These are phyloP conservation scores for Apiotrichum sp. DNA, from an alignment of 1,284 basidiomycete genomes.

Conservation along the genomic window DNA sequence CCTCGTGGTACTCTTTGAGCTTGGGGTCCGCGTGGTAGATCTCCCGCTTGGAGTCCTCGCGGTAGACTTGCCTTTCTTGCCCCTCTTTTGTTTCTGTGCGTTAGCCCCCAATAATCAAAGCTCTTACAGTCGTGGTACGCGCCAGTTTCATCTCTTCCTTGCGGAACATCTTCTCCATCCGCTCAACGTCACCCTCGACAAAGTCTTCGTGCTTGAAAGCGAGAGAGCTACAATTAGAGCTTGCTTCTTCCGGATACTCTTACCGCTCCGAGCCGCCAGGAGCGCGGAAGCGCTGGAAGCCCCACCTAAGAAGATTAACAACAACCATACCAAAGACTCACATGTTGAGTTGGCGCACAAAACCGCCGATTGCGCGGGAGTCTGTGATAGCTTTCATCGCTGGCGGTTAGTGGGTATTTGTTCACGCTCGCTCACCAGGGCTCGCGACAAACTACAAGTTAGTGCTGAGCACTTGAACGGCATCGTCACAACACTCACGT, in stretches of 20 bases:
- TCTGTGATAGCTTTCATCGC: constrained; percentile 16
- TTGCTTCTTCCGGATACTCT: neutral
- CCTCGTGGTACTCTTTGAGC: too few relatives aligned
- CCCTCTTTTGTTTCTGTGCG: neutral
- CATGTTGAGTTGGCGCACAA: constrained; percentile 19
- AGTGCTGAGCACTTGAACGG: neutral
- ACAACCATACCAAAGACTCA: neutral
- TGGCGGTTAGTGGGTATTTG: neutral
- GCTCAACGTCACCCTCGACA: constrained; percentile 2
- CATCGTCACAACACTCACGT: constrained; percentile 2
- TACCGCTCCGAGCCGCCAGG: neutral
- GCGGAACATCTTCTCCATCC: constrained; percentile 7
- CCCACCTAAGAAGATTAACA: constrained; percentile 9
- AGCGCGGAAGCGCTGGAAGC: constrained; percentile 7
- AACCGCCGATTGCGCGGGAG: constrained; percentile 11
- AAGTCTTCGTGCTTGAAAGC: constrained; percentile 9
- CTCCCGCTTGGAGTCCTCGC: neutral
- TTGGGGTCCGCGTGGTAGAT: too few relatives aligned
- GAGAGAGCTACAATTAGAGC: constrained; percentile 7
- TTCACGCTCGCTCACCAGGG: constrained; percentile 5
- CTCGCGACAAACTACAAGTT: constrained; percentile 11
- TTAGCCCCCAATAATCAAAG: too few relatives aligned
- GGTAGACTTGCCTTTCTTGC: neutral
- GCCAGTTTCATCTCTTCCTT: constrained; percentile 7
- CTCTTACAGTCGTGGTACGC: neutral